Evolutionary conservation across 2,329 filamentous ascomycete genomes (phyloP).

Genomic region (Apiospora pterosperma): DNA sequence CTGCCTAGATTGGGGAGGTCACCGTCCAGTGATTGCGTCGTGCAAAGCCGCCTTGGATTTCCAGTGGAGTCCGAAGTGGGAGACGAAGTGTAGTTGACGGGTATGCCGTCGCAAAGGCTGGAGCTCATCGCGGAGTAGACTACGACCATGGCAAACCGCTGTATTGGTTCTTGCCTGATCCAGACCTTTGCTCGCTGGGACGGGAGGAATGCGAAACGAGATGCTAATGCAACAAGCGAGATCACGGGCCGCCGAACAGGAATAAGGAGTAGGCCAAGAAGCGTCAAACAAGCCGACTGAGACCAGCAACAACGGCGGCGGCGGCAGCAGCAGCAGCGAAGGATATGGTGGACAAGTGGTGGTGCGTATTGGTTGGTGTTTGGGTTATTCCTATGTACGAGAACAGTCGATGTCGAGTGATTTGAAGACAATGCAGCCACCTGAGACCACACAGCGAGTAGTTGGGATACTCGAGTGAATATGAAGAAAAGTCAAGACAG

Average conservation of each 20-base stretch:
- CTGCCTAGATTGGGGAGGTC: constrained; percentile 11
- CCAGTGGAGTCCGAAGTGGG: constrained; percentile 11
- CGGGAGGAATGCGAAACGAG: not conserved
- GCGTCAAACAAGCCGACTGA: not conserved
- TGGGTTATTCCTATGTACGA: not conserved
- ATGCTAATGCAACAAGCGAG: not conserved
- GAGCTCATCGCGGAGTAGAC: constrained; percentile 17
- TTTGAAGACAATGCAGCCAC: constrained; percentile 1
- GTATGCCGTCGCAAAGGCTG: constrained; percentile 17
- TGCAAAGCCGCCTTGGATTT: constrained; percentile 14
- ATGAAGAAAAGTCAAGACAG: not conserved
- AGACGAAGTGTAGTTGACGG: constrained; percentile 14
- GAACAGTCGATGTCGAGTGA: not conserved
- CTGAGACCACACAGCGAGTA: not conserved
- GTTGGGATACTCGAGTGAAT: not conserved
- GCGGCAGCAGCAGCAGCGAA: not conserved
- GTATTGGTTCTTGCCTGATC: not conserved
- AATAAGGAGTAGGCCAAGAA: not conserved
- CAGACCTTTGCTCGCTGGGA: constrained; percentile 3
- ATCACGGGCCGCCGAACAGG: not conserved
- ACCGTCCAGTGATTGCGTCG: constrained; percentile 20
- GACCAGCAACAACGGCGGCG: not conserved
- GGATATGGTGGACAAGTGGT: not conserved
- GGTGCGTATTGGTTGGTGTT: not conserved
- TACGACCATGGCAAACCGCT: not conserved